Base-by-base conservation (phyloP, 2,329 filamentous ascomycete genomes). In the Xylaria sp. region DNA sequence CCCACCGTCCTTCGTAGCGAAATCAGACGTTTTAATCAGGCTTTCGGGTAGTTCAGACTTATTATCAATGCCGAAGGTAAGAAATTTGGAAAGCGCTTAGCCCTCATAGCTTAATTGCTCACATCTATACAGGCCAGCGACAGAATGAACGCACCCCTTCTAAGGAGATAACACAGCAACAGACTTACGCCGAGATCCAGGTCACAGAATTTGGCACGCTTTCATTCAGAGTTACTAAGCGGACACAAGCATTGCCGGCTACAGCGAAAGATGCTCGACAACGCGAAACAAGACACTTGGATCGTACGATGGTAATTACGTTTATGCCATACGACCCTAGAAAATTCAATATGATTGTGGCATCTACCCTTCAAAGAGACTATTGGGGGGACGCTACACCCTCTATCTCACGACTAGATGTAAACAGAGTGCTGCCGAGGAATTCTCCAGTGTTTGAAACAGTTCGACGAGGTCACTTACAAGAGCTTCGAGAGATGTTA, bases 11-110 rank as follows among this genome's bases (percentile, higher is more conserved):
- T 44, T 29, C 55, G 37, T 27, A 44, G 55, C n/a, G 37, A 58
- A 12, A 9, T 58, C 37, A 58, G 55, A 29, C 55, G 37, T 16
- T 58, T 58, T 29, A 29, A 58, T 5, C 55, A 44, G n/a, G 55
- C 55, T n/a, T 58, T 58, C 37, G 55, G 37, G 12, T 37, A 58
- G 16, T 42, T 44, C 16, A 27, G 23, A 5, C 37, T 58, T 44
- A 18, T 3, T 18, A 18, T 59, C 25, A 59, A 59, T 59, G 23
- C 37, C 1, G 37, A 58, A 27, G 37, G 55, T 59, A 47, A 29
- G 40, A 27, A 2, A 18, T 18, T 25, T 40, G n/a, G 12, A n/a
- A 42, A 42, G 29, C 2, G 16, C 21, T 18, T 8, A 1, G 40
- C 13, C 21, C 12, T 23, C 13, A 23, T 40, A 5, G 5, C 10